Percentiles rank a stretch among this genome's conserved stretches.
phyloP scores from a whole-genome alignment of 1,139 yeast species.

The Maudiozyma humilis region DNA sequence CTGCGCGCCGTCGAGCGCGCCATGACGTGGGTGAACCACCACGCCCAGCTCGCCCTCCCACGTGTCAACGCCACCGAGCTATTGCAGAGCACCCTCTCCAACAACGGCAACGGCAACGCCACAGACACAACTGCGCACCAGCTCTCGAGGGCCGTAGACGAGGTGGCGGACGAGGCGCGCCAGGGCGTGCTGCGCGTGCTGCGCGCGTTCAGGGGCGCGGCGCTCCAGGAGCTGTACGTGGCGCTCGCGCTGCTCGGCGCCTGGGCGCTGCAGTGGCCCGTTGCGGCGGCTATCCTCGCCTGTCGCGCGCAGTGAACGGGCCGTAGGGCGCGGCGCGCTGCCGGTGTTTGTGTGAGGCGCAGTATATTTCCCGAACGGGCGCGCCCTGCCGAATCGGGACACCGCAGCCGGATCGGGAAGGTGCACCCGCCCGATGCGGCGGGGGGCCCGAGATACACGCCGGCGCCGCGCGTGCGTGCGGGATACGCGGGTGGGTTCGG shows the following conservation, averaged over 20 bases:
- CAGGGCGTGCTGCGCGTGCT: slow-evolving; percentile 26
- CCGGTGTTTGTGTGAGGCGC: neutral
- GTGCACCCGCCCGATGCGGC: neutral
- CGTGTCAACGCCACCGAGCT: slow-evolving; percentile 34
- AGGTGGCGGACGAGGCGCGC: slow-evolving; percentile 27
- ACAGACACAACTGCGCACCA: neutral
- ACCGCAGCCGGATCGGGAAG: neutral
- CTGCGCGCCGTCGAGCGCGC: slow-evolving; percentile 59
- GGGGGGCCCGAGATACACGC: too few species aligned
- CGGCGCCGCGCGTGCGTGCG: neutral
- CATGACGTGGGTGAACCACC: slow-evolving; percentile 65
- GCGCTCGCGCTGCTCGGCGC: slow-evolving; percentile 38
- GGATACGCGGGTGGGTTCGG: neutral
- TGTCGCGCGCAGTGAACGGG: neutral
- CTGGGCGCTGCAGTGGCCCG: slow-evolving; percentile 42
- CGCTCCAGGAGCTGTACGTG: slow-evolving; percentile 41
- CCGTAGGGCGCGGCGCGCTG: too few species aligned
- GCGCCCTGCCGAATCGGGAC: too few species aligned
- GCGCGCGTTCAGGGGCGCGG: slow-evolving; percentile 32
- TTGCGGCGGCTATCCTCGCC: slow-evolving; percentile 27
- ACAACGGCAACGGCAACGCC: neutral
- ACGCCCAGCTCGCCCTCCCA: slow-evolving; percentile 57
- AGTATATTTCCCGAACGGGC: too few species aligned
- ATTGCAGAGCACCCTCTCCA: too few species aligned
- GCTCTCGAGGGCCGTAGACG: slow-evolving; percentile 7